Base-by-base conservation (phyloP, 2,329 filamentous ascomycete species). In the Alternaria angustiovoidea region DNA sequence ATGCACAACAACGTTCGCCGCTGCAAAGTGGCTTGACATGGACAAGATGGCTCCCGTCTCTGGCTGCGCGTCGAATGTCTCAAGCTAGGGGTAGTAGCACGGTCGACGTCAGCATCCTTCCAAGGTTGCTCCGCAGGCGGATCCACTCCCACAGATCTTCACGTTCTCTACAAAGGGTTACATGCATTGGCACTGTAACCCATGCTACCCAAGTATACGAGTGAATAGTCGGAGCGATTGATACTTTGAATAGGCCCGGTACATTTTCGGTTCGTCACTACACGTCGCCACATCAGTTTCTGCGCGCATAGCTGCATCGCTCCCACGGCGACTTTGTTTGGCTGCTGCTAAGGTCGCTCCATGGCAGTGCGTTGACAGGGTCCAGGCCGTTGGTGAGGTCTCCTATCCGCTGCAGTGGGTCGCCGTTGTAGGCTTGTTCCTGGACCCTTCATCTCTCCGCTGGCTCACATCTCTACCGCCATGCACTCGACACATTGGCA, bases 51-150 rank as follows among this genome's bases (percentile, higher is more conserved):
- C 8, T 16, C 14, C 12, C 5, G 36, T 28, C 36, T 46, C n/a
- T 22, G 41, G 42, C 34, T 51, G 38, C 56, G 34, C 54, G 54
- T 39, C 51, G 8, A 24, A 4, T 28, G 41, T 53, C 51, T 51
- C 41, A 49, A 34, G 56, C 59, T 62, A 62, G 47, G 56, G 52
- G 57, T 42, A 18, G 57, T 42, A 18, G 51, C 55, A 59, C 49
- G 42, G 57, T 47, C 58, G 43, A 61, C 63, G 65, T 61, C 63
- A 61, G 64, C 64, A 53, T 52, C 38, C 20, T 38, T 57, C 34
- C 47, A 52, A 39, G 20, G 7, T n/a, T 39, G 36, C 42, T 51
- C 43, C 48, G 41, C 38, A 48, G 39, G 30, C 49, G 42, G 51
- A 51, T 49, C 60, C 61, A 63, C 61, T 42, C 39, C 7, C 18